A percentile compares a stretch with the other conserved stretches of the same genome.
These are phyloP conservation scores for Cryphonectria japonica DNA, from an alignment of 2,329 filamentous ascomycete genomes.

Conservation along the genomic window DNA sequence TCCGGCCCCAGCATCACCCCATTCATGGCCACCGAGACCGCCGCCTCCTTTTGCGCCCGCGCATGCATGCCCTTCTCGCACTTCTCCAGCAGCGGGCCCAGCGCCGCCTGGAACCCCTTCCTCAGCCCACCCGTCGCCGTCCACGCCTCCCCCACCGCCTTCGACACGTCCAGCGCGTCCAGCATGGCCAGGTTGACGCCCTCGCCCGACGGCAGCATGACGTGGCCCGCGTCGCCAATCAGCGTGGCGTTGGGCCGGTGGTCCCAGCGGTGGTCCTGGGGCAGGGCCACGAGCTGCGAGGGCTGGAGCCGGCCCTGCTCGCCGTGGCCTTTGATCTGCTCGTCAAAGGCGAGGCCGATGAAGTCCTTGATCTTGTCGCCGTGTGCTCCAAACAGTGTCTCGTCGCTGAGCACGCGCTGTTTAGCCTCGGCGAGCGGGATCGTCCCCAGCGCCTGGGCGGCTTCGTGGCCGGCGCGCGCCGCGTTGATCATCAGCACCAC, in stretches of 20 bases:
- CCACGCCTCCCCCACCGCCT: slow-evolving; percentile 35
- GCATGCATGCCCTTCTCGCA: slow-evolving; percentile 35
- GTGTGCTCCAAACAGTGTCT: slow-evolving; percentile 36
- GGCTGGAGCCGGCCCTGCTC: slow-evolving; percentile 31
- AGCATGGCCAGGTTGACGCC: slow-evolving; percentile 58
- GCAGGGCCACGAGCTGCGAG: slow-evolving; percentile 44
- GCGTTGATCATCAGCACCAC: slow-evolving; percentile 37
- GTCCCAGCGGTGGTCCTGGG: slow-evolving; percentile 48
- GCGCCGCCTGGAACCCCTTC: slow-evolving; percentile 25
- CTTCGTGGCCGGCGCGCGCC: slow-evolving; percentile 33
- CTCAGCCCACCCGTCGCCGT: neutral
- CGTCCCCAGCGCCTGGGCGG: slow-evolving; percentile 23
- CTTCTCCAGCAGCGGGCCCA: slow-evolving; percentile 31
- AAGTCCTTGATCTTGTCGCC: slow-evolving; percentile 36
- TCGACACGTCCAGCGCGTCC: slow-evolving; percentile 51
- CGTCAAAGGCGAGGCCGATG: slow-evolving; percentile 36
- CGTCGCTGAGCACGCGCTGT: slow-evolving; percentile 32
- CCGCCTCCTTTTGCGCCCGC: slow-evolving; percentile 26
- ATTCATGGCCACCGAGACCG: slow-evolving; percentile 25
- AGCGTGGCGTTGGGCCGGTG: slow-evolving; percentile 49
- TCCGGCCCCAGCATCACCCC: slow-evolving; percentile 30
- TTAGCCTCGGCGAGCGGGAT: slow-evolving; percentile 29
- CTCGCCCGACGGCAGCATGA: slow-evolving; percentile 57
- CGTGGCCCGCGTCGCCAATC: slow-evolving; percentile 59
- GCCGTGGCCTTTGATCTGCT: slow-evolving; percentile 26